Conservation (phyloP, 768 basidiomycete genomes). For the Nidularia sp. region DNA sequence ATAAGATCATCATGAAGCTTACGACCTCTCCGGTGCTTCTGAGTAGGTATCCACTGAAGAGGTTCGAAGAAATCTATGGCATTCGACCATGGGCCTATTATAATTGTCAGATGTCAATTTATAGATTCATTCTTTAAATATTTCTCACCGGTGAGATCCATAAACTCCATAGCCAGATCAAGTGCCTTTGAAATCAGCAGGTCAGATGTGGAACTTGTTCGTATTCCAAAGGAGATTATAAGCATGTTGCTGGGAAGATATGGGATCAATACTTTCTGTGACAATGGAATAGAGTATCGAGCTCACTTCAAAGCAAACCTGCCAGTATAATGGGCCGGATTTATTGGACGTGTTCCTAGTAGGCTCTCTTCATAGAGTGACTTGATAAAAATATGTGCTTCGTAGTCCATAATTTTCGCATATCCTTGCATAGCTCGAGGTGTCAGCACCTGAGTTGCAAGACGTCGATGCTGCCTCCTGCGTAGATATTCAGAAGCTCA, state of each 20-base stretch:
- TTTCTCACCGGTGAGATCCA: slow-evolving; percentile 17
- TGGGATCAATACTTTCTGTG: background rate
- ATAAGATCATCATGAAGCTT: slow-evolving; percentile 32
- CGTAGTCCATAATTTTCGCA: slow-evolving; percentile 28
- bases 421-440: slow-evolving; percentile 28
- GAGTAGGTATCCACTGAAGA: slow-evolving; percentile 34
- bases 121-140: slow-evolving; percentile 4
- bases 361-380: slow-evolving; percentile 26
- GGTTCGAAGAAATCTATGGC: slow-evolving; percentile 36
- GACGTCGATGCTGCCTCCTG: background rate
- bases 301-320: slow-evolving; percentile 22
- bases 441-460: slow-evolving; percentile 26
- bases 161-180: slow-evolving; percentile 36
- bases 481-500: background rate
- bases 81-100: slow-evolving; percentile 38
- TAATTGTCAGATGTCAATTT: background rate
- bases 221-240: slow-evolving; percentile 33
- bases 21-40: slow-evolving; percentile 27
- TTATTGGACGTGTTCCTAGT: slow-evolving; percentile 26
- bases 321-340: slow-evolving; percentile 33
- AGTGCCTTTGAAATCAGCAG: slow-evolving; percentile 30
- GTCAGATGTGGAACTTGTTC: slow-evolving; percentile 29
- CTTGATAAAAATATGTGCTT: slow-evolving; percentile 31
- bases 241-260: slow-evolving; percentile 28
- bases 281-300: background rate